A percentile compares a stretch with the other conserved stretches of the same genome.
phyloP scores from a whole-genome alignment of 148 eudicot species.

The Silene conica region DNA sequence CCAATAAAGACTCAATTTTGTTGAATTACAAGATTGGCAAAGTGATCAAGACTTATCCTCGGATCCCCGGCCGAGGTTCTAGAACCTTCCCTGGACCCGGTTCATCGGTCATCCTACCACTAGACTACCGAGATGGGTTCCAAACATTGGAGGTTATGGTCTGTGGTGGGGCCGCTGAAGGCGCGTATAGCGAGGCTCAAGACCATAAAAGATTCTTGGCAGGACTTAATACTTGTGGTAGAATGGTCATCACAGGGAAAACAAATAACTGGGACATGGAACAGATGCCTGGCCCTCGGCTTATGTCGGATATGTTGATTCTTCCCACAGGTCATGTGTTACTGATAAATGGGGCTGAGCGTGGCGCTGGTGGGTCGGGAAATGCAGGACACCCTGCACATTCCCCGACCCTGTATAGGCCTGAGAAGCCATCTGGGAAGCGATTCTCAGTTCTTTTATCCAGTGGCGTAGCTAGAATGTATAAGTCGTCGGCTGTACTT shows the following conservation, averaged over 20 bases:
- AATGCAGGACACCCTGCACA: slow-evolving; percentile 38
- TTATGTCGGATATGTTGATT: slow-evolving; percentile 52
- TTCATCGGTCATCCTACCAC: slow-evolving; percentile 55
- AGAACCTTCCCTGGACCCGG: slow-evolving; percentile 58
- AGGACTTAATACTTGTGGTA: slow-evolving; percentile 22
- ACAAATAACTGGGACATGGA: slow-evolving; percentile 53
- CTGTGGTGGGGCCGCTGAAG: slow-evolving; percentile 56
- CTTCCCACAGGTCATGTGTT: slow-evolving; percentile 54
- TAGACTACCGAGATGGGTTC: slow-evolving; percentile 33
- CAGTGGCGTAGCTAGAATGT: slow-evolving; percentile 55
- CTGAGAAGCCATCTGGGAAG: slow-evolving; percentile 26
- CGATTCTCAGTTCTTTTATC: slow-evolving; percentile 34
- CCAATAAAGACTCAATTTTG: slow-evolving; percentile 56
- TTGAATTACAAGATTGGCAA: slow-evolving; percentile 35
- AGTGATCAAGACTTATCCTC: slow-evolving; percentile 47
- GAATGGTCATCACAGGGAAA: slow-evolving; percentile 51
- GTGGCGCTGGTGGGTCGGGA: slow-evolving; percentile 45
- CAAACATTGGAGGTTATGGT: slow-evolving; percentile 51
- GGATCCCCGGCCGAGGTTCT: slow-evolving; percentile 44
- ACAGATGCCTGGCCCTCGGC: slow-evolving; percentile 47
- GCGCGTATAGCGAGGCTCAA: slow-evolving; percentile 35
- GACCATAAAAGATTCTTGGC: slow-evolving; percentile 23
- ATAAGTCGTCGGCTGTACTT: slow-evolving; percentile 55
- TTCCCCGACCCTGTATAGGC: slow-evolving; percentile 44
- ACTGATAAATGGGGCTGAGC: slow-evolving; percentile 49